Conservation (phyloP, 768 basidiomycete genomes). For the Rhodotorula diobovata region DNA sequence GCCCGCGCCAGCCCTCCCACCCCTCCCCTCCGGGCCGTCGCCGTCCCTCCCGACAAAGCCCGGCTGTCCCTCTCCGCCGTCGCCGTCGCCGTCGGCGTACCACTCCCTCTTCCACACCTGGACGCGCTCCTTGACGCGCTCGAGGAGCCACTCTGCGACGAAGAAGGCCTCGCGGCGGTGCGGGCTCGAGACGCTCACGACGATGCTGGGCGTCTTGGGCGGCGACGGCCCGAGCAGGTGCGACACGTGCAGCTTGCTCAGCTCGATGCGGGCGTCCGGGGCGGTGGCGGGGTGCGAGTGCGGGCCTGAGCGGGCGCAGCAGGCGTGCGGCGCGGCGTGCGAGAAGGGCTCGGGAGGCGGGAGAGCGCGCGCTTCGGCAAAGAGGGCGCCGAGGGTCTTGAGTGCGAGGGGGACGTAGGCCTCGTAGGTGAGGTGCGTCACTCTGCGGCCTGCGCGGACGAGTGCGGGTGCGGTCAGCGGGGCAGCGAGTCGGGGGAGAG, state of each 20-base stretch:
- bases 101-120: conserved; percentile 91
- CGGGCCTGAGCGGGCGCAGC: conserved; percentile 1
- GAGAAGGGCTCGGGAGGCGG: conserved; percentile 14
- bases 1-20: conserved; percentile 17
- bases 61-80: background rate
- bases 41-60: conserved; percentile 37
- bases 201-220: conserved; percentile 74
- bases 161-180: conserved; percentile 76
- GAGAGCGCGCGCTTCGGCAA: conserved; percentile 32
- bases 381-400: conserved; percentile 39
- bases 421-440: conserved; percentile 42
- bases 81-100: conserved; percentile 59
- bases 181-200: conserved; percentile 76
- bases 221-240: conserved; percentile 75
- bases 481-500: background rate
- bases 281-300: background rate
- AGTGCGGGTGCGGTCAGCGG: no score
- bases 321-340: conserved; percentile 7
- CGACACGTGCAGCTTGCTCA: conserved; percentile 62
- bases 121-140: conserved; percentile 72
- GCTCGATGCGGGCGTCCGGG: conserved; percentile 26
- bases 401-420: conserved; percentile 43
- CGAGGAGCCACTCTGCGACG: conserved; percentile 76
- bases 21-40: conserved; percentile 22
- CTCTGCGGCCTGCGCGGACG: conserved; percentile 34